Evolutionary conservation across 148 eudicot species (phyloP).

Genomic region (Rhododendron williamsianum): DNA sequence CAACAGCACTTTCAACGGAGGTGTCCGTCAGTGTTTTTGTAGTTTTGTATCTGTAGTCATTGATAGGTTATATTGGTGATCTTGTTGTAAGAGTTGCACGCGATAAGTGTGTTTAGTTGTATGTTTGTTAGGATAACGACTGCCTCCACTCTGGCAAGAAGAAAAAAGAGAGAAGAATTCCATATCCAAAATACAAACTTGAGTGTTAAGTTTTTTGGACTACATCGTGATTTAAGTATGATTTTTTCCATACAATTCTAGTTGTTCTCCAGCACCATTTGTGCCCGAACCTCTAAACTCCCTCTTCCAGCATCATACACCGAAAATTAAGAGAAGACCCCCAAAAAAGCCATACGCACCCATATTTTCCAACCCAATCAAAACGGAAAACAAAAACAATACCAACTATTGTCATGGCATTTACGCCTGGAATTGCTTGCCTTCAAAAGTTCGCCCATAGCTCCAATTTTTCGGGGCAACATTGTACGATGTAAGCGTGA

Average conservation of each 20-base stretch:
- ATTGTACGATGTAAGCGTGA: constrained; percentile 57
- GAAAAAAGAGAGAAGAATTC: not conserved
- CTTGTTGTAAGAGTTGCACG: not conserved
- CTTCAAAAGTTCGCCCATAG: constrained; percentile 76
- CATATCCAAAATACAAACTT: not conserved
- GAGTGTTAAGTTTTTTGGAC: not conserved
- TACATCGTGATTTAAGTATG: not conserved
- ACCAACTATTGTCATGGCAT: not conserved
- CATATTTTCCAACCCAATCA: not conserved
- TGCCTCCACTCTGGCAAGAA: not conserved
- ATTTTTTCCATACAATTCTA: not conserved
- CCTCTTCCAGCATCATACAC: not conserved
- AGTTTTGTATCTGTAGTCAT: not conserved
- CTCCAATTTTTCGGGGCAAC: constrained; percentile 82
- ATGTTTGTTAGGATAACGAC: not conserved
- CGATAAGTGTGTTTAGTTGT: not conserved
- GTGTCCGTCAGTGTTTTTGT: not conserved
- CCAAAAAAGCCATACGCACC: not conserved
- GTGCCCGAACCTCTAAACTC: not conserved
- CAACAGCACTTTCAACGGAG: not conserved
- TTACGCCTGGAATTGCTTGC: constrained; percentile 66
- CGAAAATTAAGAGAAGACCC: not conserved
- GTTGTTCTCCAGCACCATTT: not conserved
- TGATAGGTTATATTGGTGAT: not conserved
- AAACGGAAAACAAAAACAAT: not conserved